A percentile compares a stretch with the other conserved stretches of the same genome.
Evolutionary conservation across 148 eudicot genomes (phyloP).

Genomic region (Spergularia marina): DNA sequence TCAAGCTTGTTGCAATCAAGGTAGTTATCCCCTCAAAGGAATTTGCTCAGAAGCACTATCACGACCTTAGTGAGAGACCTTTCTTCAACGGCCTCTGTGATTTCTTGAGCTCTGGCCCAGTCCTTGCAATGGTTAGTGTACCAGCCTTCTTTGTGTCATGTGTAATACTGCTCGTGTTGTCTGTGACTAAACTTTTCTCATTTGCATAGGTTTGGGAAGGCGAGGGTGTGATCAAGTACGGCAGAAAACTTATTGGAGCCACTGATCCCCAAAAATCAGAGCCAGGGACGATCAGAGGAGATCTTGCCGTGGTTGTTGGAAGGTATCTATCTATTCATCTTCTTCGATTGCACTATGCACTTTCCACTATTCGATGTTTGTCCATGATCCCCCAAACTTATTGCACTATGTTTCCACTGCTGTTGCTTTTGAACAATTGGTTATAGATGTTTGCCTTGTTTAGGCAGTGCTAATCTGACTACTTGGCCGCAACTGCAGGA

Average conservation of each 20-base stretch:
- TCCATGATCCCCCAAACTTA: too few relatives aligned
- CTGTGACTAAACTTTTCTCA: not conserved
- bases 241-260: slow-evolving; percentile 96
- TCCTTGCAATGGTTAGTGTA: slow-evolving; percentile 80
- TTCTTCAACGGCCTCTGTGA: slow-evolving; percentile 90
- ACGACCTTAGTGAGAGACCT: slow-evolving; percentile 92
- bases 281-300: slow-evolving; percentile 98
- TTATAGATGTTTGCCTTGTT: not conserved
- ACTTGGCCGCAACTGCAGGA: slow-evolving; percentile 38
- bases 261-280: slow-evolving; percentile 97
- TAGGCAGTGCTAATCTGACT: not conserved
- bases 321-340: slow-evolving; percentile 46
- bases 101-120: slow-evolving; percentile 99
- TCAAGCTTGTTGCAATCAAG: slow-evolving; percentile 88
- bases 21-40: slow-evolving; percentile 75
- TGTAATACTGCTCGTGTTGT: not conserved
- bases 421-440: not conserved
- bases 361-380: too few relatives aligned
- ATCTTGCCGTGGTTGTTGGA: slow-evolving; percentile 92
- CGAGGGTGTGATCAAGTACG: slow-evolving; percentile 89
- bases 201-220: slow-evolving; percentile 97
- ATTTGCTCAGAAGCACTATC: slow-evolving; percentile 89
- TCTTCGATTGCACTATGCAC: not conserved
- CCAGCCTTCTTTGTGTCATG: not conserved
- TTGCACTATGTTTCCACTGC: not conserved